phyloP scores from a whole-genome alignment of 441 rosid genomes.

The Euphorbia schlechtendalii region DNA sequence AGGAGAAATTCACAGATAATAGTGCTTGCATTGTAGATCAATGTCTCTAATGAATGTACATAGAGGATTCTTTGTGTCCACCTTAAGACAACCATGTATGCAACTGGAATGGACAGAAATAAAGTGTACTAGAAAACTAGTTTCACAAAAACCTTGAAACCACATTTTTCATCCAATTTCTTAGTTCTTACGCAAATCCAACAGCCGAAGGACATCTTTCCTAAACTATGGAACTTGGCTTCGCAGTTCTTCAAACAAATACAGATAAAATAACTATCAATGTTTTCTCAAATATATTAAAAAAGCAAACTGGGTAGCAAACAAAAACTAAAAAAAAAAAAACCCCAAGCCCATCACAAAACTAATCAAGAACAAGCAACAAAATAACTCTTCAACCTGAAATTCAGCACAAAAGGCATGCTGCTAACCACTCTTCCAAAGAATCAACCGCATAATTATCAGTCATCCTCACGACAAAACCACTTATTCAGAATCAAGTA shows the following conservation, averaged over 20 bases:
- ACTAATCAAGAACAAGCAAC: background rate
- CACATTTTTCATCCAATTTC: too few relatives aligned
- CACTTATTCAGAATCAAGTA: background rate
- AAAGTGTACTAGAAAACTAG: background rate
- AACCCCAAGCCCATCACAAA: background rate
- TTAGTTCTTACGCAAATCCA: background rate
- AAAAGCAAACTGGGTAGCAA: too few relatives aligned
- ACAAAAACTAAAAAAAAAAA: background rate
- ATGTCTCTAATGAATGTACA: background rate
- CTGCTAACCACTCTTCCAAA: too few relatives aligned
- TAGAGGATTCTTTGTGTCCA: background rate
- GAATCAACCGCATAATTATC: background rate
- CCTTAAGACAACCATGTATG: background rate
- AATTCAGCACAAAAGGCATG: background rate
- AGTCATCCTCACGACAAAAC: background rate
- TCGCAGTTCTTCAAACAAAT: too few relatives aligned
- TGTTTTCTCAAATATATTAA: background rate
- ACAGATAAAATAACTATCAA: too few relatives aligned
- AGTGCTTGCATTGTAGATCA: background rate
- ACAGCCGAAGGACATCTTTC: background rate
- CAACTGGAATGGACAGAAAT: background rate
- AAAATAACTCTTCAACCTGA: background rate
- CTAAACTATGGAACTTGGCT: background rate
- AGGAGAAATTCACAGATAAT: background rate
- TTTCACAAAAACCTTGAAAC: background rate